Evolutionary conservation across 1,139 yeast genomes (phyloP).

Genomic region (Kodamaea arcana): DNA sequence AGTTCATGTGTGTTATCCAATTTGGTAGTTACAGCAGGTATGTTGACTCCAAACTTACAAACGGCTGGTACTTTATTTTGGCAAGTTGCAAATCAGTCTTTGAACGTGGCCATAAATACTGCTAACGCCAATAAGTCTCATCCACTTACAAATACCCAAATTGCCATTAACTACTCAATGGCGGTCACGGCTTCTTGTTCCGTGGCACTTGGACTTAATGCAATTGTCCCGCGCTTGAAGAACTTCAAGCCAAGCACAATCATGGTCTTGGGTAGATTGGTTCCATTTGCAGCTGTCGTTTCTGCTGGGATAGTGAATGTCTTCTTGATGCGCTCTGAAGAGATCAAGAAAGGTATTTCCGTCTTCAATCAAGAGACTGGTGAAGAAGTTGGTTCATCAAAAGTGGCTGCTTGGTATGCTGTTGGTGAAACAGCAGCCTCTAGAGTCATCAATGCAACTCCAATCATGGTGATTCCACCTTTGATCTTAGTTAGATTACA

Average conservation of each 20-base stretch:
- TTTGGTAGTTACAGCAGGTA: slow-evolving; percentile 92
- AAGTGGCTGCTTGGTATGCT: slow-evolving; percentile 83
- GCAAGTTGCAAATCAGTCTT: slow-evolving; percentile 96
- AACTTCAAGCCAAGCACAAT: slow-evolving; percentile 63
- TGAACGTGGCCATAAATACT: slow-evolving; percentile 93
- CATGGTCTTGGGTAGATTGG: slow-evolving; percentile 73
- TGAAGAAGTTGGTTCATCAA: slow-evolving; percentile 69
- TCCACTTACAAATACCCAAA: slow-evolving; percentile 75
- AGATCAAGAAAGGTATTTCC: slow-evolving; percentile 74
- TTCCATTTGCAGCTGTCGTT: slow-evolving; percentile 97
- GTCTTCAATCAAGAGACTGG: slow-evolving; percentile 66
- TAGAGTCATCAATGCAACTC: slow-evolving; percentile 93
- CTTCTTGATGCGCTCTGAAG: slow-evolving; percentile 92
- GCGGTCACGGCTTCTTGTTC: slow-evolving; percentile 95
- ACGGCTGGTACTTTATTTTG: slow-evolving; percentile 89
- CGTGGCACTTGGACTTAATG: slow-evolving; percentile 89
- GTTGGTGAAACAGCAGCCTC: slow-evolving; percentile 97
- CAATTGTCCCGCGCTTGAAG: slow-evolving; percentile 78
- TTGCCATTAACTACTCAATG: slow-evolving; percentile 70
- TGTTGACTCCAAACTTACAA: slow-evolving; percentile 92
- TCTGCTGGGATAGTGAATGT: slow-evolving; percentile 95
- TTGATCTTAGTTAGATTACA: slow-evolving; percentile 75
- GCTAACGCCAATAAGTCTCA: slow-evolving; percentile 95
- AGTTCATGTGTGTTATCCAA: slow-evolving; percentile 91
- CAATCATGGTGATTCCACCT: slow-evolving; percentile 95